Evolutionary conservation across 1,284 basidiomycete species (phyloP).

Genomic region (Ceratobasidium sp.): DNA sequence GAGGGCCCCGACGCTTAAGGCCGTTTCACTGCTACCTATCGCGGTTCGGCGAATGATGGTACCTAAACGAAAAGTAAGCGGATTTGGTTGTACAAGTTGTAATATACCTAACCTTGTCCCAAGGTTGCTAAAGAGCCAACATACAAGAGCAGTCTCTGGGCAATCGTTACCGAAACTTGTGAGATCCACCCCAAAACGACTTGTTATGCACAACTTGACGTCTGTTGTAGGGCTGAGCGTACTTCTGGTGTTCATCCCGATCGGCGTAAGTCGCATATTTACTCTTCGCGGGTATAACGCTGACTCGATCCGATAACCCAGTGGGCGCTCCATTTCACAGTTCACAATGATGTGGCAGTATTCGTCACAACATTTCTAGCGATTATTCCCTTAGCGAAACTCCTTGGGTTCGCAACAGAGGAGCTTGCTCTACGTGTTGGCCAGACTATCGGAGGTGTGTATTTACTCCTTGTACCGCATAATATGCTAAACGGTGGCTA

Average conservation of each 20-base stretch:
- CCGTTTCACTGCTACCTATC: constrained; percentile 13
- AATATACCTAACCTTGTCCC: neutral
- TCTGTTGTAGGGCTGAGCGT: constrained; percentile 72
- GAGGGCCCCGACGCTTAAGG: constrained; percentile 13
- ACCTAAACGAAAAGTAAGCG: constrained; percentile 25
- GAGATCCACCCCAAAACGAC: neutral
- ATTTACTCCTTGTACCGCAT: constrained; percentile 79
- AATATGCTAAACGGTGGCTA: constrained; percentile 54
- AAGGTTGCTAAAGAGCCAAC: constrained; percentile 44
- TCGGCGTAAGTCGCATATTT: constrained; percentile 68
- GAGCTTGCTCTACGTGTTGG: constrained; percentile 49
- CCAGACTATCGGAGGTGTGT: constrained; percentile 44
- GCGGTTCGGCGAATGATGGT: constrained; percentile 33
- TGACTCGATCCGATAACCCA: constrained; percentile 3
- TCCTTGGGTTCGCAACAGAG: constrained; percentile 48
- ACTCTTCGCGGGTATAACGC: constrained; percentile 15
- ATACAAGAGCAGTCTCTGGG: constrained; percentile 43
- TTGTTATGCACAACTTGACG: neutral
- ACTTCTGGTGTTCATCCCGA: constrained; percentile 73
- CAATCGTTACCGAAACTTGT: constrained; percentile 48
- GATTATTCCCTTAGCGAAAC: constrained; percentile 50
- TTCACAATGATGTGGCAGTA: constrained; percentile 45
- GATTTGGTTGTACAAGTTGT: neutral
- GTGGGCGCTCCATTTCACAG: constrained; percentile 51
- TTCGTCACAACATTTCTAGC: constrained; percentile 45